phyloP scores from a whole-genome alignment of 306 rosid species.

The Lathyrus aphaca region DNA sequence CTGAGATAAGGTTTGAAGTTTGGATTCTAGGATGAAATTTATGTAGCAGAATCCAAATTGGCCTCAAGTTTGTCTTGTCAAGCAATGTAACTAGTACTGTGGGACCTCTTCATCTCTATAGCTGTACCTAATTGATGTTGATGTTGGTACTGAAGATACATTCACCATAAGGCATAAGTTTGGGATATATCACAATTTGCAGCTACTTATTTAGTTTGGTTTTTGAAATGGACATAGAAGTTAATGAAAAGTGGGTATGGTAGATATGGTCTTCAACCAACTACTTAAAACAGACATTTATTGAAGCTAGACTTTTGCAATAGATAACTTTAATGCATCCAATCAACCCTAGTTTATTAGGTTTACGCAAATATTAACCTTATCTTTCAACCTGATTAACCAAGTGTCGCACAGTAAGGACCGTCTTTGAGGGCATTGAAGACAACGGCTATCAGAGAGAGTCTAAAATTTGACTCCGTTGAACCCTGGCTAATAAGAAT shows the following conservation, averaged over 20 bases:
- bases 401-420: no score
- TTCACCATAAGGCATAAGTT: slow-evolving; percentile 36
- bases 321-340: not conserved
- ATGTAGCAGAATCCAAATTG: not conserved
- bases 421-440: no score
- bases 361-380: no score
- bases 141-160: not conserved
- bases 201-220: slow-evolving; percentile 29
- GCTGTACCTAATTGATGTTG: slow-evolving; percentile 1
- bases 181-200: slow-evolving; percentile 8
- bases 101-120: slow-evolving; percentile 20
- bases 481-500: no score
- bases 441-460: no score
- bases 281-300: slow-evolving; percentile 17
- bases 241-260: not conserved
- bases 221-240: slow-evolving; percentile 27
- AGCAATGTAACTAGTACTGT: slow-evolving; percentile 26
- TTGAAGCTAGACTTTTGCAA: not conserved
- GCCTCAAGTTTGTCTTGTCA: slow-evolving; percentile 18
- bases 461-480: no score
- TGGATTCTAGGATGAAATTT: slow-evolving; percentile 14
- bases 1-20: not conserved
- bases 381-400: no score
- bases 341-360: not conserved
- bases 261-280: slow-evolving; percentile 27